These are phyloP conservation scores for Chlamydomonas sphaeroides DNA, from an alignment of 139 green algal genomes.

Conservation along the genomic window DNA sequence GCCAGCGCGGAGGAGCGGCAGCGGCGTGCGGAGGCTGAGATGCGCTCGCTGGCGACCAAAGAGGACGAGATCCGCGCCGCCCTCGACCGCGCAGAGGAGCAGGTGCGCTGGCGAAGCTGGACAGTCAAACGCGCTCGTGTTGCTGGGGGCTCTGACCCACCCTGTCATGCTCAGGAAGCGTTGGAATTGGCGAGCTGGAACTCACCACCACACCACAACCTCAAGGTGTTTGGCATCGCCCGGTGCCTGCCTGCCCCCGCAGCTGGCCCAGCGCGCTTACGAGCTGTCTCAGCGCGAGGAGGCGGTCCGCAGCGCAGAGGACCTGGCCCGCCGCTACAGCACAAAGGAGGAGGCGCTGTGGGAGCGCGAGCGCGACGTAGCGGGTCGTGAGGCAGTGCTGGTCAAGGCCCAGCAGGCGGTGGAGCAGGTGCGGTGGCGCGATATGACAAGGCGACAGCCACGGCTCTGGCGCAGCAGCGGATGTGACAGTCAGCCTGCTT, in stretches of 20 bases:
- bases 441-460: too few relatives aligned
- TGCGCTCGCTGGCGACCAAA: not conserved
- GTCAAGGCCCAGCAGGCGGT: not conserved
- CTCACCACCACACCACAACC: too few relatives aligned
- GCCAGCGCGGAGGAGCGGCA: slow-evolving; percentile 18
- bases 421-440: not conserved
- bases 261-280: slow-evolving; percentile 31
- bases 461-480: too few relatives aligned
- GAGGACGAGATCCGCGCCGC: slow-evolving; percentile 18
- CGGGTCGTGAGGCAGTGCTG: not conserved
- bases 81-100: slow-evolving; percentile 20
- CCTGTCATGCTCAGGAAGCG: too few relatives aligned
- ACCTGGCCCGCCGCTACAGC: slow-evolving; percentile 22
- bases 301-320: slow-evolving; percentile 11
- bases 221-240: too few relatives aligned
- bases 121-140: too few relatives aligned
- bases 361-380: slow-evolving; percentile 1
- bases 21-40: slow-evolving; percentile 23
- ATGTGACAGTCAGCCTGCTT: too few relatives aligned
- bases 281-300: slow-evolving; percentile 22
- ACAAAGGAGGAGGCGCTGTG: slow-evolving; percentile 29
- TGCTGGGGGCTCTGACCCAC: too few relatives aligned
- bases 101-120: not conserved
- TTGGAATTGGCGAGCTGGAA: too few relatives aligned
- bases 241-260: not conserved